Evolutionary conservation across 2,329 filamentous ascomycete genomes (phyloP).

Genomic region (Cordyceps cicadae): DNA sequence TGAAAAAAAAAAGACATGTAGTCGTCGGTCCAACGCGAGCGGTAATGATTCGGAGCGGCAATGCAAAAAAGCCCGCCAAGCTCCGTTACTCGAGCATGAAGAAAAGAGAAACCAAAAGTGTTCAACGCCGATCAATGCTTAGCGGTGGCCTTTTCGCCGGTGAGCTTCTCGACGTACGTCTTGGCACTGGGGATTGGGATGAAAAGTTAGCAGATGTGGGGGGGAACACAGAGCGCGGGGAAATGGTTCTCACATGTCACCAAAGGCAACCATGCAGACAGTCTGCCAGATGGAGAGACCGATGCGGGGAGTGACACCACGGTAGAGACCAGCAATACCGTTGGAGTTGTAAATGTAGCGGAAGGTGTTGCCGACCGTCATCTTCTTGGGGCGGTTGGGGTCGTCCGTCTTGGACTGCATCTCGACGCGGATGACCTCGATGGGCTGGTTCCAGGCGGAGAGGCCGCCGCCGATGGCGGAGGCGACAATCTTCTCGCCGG

Average conservation of each 20-base stretch:
- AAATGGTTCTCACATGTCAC: constrained; percentile 72
- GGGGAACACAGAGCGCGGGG: neutral
- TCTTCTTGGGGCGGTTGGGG: constrained; percentile 96
- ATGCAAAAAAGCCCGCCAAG: neutral
- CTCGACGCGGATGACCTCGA: constrained; percentile 98
- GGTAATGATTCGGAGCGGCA: neutral
- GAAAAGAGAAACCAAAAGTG: neutral
- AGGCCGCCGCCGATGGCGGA: constrained; percentile 85
- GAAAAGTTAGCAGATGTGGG: neutral
- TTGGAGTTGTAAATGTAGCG: constrained; percentile 86
- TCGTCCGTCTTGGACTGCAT: constrained; percentile 99
- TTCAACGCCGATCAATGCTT: constrained; percentile 50
- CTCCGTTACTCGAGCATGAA: neutral
- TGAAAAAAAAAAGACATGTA: neutral
- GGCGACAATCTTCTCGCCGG: constrained; percentile 81
- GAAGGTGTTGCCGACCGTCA: constrained; percentile 84
- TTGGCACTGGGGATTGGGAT: constrained; percentile 54
- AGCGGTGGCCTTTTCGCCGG: constrained; percentile 54
- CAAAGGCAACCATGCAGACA: constrained; percentile 98
- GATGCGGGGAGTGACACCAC: constrained; percentile 88
- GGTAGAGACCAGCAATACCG: constrained; percentile 86
- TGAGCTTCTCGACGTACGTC: constrained; percentile 58
- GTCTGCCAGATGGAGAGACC: constrained; percentile 98
- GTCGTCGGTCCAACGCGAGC: neutral
- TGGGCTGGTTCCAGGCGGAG: constrained; percentile 98